Conservation (phyloP, 2,329 filamentous ascomycete species). For the Moelleriella libera region DNA sequence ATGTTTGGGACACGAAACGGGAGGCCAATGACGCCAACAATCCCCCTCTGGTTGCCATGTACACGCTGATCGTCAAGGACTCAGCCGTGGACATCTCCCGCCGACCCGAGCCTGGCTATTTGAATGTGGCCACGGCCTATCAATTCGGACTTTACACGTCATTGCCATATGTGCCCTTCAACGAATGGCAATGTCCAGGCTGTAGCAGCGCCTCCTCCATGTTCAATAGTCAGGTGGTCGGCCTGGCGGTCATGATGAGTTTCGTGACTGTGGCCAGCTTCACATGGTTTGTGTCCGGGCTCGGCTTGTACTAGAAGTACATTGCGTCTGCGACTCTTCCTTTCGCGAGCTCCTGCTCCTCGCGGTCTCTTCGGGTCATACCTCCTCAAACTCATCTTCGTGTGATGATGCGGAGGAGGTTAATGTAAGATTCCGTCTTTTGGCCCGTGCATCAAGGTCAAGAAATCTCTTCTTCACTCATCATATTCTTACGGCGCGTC, state of each 20-base stretch:
- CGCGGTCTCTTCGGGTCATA: too few relatives aligned
- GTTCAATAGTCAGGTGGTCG: slow-evolving; percentile 31
- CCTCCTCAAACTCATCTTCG: too few relatives aligned
- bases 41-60: slow-evolving; percentile 38
- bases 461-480: too few relatives aligned
- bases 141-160: slow-evolving; percentile 44
- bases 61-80: slow-evolving; percentile 49
- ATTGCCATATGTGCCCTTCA: slow-evolving; percentile 34
- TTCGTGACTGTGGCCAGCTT: slow-evolving; percentile 43
- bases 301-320: slow-evolving; percentile 19
- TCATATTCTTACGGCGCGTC: too few relatives aligned
- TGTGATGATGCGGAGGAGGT: too few relatives aligned
- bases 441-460: too few relatives aligned
- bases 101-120: slow-evolving; percentile 39
- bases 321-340: background rate
- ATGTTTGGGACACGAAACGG: slow-evolving; percentile 43
- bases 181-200: slow-evolving; percentile 40
- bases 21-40: slow-evolving; percentile 28
- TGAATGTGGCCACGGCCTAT: slow-evolving; percentile 33
- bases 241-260: slow-evolving; percentile 39
- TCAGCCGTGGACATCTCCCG: slow-evolving; percentile 35
- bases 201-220: slow-evolving; percentile 38
- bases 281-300: slow-evolving; percentile 48
- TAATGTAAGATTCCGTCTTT: too few relatives aligned
- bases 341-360: too few relatives aligned